These are phyloP conservation scores for Aphanomyces stellatus DNA, from an alignment of 352 stramenopile species.

Conservation along the genomic window DNA sequence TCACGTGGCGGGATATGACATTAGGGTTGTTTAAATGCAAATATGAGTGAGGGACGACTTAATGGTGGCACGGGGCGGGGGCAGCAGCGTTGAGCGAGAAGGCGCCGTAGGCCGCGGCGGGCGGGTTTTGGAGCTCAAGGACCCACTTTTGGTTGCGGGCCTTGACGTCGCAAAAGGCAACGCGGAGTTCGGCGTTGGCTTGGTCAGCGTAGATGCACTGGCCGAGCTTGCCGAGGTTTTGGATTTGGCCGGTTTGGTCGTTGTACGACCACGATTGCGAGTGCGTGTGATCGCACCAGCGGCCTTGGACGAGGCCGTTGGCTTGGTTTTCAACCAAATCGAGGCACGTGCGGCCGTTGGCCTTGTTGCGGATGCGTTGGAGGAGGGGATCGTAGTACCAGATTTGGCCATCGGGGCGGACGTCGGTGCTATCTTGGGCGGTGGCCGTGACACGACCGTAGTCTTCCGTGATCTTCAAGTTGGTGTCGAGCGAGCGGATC, in stretches of 20 bases:
- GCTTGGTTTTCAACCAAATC: slow-evolving; percentile 46
- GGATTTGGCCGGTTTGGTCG: slow-evolving; percentile 32
- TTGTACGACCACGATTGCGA: slow-evolving; percentile 69
- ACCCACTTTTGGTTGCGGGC: not conserved
- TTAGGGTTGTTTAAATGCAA: too few species aligned
- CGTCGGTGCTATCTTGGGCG: slow-evolving; percentile 30
- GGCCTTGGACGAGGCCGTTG: slow-evolving; percentile 47
- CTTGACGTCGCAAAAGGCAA: not conserved
- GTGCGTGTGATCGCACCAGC: slow-evolving; percentile 35
- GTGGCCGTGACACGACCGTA: slow-evolving; percentile 29
- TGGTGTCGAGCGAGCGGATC: not conserved
- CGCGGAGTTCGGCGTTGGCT: not conserved
- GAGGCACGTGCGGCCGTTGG: slow-evolving; percentile 48
- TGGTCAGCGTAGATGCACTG: slow-evolving; percentile 34
- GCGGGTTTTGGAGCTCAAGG: not conserved
- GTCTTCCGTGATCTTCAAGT: slow-evolving; percentile 33
- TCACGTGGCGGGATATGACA: too few species aligned
- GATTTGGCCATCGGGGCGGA: slow-evolving; percentile 42
- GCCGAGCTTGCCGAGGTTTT: slow-evolving; percentile 33
- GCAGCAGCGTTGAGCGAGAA: too few species aligned
- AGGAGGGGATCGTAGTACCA: slow-evolving; percentile 56
- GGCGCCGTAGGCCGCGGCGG: too few species aligned
- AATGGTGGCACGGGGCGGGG: too few species aligned
- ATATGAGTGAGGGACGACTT: too few species aligned
- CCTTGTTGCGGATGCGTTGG: slow-evolving; percentile 49